phyloP scores from a whole-genome alignment of 805 yeast genomes.

The Priceomyces carsonii region DNA sequence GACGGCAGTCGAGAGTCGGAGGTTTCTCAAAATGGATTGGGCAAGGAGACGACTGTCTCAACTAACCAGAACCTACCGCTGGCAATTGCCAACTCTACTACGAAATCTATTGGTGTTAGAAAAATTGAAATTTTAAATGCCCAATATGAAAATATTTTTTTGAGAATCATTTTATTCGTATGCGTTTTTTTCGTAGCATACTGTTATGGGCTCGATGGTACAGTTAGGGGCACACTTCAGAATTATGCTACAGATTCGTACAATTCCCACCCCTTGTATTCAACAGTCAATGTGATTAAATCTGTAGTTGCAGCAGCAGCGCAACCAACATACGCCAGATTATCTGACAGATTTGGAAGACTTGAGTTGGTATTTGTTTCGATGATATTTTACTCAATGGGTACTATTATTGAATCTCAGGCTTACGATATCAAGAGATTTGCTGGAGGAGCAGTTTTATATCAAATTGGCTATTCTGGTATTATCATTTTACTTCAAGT shows the following conservation, averaged over 20 bases:
- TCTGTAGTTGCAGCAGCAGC: slow-evolving; percentile 67
- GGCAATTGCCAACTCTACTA: too few relatives aligned
- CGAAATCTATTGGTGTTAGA: slow-evolving; percentile 51
- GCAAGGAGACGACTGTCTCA: too few relatives aligned
- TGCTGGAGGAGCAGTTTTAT: slow-evolving; percentile 63
- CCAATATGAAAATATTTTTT: slow-evolving; percentile 40
- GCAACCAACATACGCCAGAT: slow-evolving; percentile 62
- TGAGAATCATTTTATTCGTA: slow-evolving; percentile 45
- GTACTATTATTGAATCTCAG: slow-evolving; percentile 64
- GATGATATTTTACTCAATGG: slow-evolving; percentile 57
- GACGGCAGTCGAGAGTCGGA: too few relatives aligned
- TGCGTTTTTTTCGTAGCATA: slow-evolving; percentile 57
- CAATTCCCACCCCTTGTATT: slow-evolving; percentile 51
- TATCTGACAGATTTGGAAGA: slow-evolving; percentile 70
- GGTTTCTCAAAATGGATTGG: too few relatives aligned
- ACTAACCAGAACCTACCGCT: too few relatives aligned
- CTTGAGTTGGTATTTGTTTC: slow-evolving; percentile 50
- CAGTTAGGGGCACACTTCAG: slow-evolving; percentile 49
- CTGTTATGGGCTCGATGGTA: slow-evolving; percentile 59
- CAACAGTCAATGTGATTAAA: slow-evolving; percentile 60
- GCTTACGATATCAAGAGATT: slow-evolving; percentile 56
- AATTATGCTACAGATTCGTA: slow-evolving; percentile 58
- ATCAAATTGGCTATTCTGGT: slow-evolving; percentile 60
- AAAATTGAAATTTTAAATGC: slow-evolving; percentile 55
- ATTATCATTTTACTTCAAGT: slow-evolving; percentile 56